Conservation (phyloP, 176 grass and related monocot species). For the Rhynchospora tenuis region DNA sequence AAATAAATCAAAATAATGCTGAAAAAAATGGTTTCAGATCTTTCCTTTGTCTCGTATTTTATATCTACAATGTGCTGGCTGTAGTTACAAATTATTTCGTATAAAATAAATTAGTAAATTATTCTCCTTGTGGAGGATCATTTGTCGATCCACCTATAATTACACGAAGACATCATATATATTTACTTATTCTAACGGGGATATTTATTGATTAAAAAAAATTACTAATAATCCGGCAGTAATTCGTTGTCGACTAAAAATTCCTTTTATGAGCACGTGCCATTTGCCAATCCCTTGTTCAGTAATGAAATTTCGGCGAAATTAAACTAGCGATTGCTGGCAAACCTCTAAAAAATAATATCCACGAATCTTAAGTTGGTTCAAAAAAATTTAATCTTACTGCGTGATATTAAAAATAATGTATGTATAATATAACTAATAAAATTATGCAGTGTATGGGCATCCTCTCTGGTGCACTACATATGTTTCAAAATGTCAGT, state of each 20-base stretch:
- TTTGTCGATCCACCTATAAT: not conserved
- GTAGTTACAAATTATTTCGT: not conserved
- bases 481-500: not conserved
- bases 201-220: not conserved
- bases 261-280: not conserved
- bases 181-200: not conserved
- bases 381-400: not conserved
- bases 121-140: not conserved
- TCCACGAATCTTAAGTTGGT: not conserved
- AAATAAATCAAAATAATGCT: not conserved
- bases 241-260: not conserved
- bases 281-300: too few relatives aligned
- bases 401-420: not conserved
- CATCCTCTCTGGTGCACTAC: constrained; percentile 1
- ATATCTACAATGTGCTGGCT: not conserved
- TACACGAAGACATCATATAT: not conserved
- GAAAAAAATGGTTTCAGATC: not conserved
- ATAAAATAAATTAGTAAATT: not conserved
- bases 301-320: too few relatives aligned
- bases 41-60: not conserved
- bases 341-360: too few relatives aligned
- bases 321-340: too few relatives aligned
- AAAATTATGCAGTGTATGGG: not conserved
- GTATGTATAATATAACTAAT: too few relatives aligned
- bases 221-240: not conserved